Evolutionary conservation across 78 protist genomes (phyloP).

Genomic region (Dictyostelium intermedium): DNA sequence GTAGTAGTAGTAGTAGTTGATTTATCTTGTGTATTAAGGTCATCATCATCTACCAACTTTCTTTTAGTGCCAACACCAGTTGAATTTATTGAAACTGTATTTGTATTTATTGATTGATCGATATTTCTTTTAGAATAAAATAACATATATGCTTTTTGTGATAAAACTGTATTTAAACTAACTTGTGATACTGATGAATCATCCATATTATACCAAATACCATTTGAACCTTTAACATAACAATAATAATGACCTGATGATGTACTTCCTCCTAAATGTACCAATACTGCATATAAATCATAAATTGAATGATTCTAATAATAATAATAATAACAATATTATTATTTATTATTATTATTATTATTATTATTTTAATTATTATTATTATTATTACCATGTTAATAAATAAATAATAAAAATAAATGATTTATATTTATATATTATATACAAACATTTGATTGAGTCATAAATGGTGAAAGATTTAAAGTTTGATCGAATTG

Average conservation of each 20-base stretch:
- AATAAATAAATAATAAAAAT: background rate
- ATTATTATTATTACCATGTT: background rate
- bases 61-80: background rate
- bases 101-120: background rate
- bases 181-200: slow-evolving; percentile 64
- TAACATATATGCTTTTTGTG: slow-evolving; percentile 79
- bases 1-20: background rate
- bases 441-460: background rate
- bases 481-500: slow-evolving; percentile 44
- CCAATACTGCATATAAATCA: slow-evolving; percentile 89
- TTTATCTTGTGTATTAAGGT: background rate
- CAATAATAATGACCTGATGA: slow-evolving; percentile 94
- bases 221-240: slow-evolving; percentile 53
- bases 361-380: background rate
- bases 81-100: background rate
- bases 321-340: background rate
- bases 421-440: background rate
- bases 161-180: slow-evolving; percentile 31
- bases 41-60: background rate
- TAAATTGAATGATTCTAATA: slow-evolving; percentile 58
- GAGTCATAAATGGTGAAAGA: slow-evolving; percentile 55
- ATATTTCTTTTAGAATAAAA: slow-evolving; percentile 69
- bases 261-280: slow-evolving; percentile 88
- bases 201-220: slow-evolving; percentile 71
- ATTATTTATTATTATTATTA: background rate